These are phyloP conservation scores for Paracoccidioides brasiliensis DNA, from an alignment of 2,329 filamentous ascomycete species.

Conservation along the genomic window DNA sequence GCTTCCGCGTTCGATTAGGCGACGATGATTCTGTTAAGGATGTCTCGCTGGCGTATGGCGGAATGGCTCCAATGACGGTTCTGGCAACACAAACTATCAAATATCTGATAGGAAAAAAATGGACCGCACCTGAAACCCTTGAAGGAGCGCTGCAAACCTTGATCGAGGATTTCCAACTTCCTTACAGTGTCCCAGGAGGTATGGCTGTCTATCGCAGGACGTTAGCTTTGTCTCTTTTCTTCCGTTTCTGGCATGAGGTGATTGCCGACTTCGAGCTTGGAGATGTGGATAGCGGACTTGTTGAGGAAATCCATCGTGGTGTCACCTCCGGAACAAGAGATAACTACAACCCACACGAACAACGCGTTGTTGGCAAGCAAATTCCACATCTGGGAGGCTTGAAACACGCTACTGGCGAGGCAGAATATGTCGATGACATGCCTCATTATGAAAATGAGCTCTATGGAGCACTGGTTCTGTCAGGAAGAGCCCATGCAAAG, in stretches of 20 bases:
- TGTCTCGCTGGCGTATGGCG: slow-evolving; percentile 66
- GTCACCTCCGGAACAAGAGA: slow-evolving; percentile 68
- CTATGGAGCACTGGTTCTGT: slow-evolving; percentile 66
- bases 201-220: slow-evolving; percentile 84
- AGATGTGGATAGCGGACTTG: slow-evolving; percentile 52
- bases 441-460: slow-evolving; percentile 67
- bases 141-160: slow-evolving; percentile 70
- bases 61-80: slow-evolving; percentile 74
- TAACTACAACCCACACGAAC: slow-evolving; percentile 53
- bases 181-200: slow-evolving; percentile 71
- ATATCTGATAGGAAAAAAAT: slow-evolving; percentile 56
- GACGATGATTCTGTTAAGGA: slow-evolving; percentile 52
- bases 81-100: slow-evolving; percentile 57
- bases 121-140: slow-evolving; percentile 60
- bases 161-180: slow-evolving; percentile 65
- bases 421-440: slow-evolving; percentile 82
- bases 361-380: slow-evolving; percentile 66
- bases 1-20: slow-evolving; percentile 54
- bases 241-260: slow-evolving; percentile 81
- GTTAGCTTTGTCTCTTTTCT: slow-evolving; percentile 74
- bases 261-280: slow-evolving; percentile 44
- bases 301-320: slow-evolving; percentile 62
- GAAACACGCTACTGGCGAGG: slow-evolving; percentile 77
- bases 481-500: slow-evolving; percentile 67
- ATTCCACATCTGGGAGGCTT: slow-evolving; percentile 68